phyloP scores from a whole-genome alignment of 495 filamentous ascomycete genomes.

The Hypoxylon fragiforme region DNA sequence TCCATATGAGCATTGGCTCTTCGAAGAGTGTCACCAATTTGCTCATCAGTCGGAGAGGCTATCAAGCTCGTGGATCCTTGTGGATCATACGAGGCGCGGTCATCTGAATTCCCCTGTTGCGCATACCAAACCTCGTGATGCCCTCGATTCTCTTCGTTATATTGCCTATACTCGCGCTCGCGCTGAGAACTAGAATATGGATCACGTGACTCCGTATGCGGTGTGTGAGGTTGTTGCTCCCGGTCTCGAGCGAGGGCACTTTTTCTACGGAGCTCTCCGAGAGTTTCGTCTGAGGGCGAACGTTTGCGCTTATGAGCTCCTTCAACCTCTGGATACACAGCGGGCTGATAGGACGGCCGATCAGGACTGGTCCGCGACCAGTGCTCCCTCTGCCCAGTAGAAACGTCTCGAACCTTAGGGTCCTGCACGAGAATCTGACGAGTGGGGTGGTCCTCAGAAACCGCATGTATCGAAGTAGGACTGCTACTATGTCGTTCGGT shows the following conservation, averaged over 20 bases:
- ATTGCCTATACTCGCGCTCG: constrained; percentile 47
- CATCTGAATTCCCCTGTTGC: constrained; percentile 43
- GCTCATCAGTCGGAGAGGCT: constrained; percentile 51
- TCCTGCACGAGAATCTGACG: constrained; percentile 34
- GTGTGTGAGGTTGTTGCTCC: constrained; percentile 37
- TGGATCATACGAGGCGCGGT: constrained; percentile 49
- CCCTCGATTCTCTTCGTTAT: constrained; percentile 47
- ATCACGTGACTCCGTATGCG: constrained; percentile 43
- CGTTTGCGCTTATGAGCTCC: constrained; percentile 58
- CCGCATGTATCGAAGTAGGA: constrained; percentile 29
- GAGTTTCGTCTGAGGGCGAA: constrained; percentile 48
- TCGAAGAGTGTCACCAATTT: constrained; percentile 44
- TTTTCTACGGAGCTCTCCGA: constrained; percentile 45
- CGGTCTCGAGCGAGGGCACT: constrained; percentile 25
- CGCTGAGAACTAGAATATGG: constrained; percentile 43
- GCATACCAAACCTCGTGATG: constrained; percentile 50
- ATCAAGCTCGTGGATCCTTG: constrained; percentile 45
- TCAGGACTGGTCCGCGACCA: constrained; percentile 43
- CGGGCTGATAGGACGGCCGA: constrained; percentile 41
- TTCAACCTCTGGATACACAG: constrained; percentile 46
- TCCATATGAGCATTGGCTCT: constrained; percentile 46
- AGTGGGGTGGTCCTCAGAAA: constrained; percentile 33
- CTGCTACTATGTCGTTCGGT: constrained; percentile 36
- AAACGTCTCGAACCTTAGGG: constrained; percentile 37
- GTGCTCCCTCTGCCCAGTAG: constrained; percentile 38